Conservation (phyloP, 225 moss, liverwort and hornwort species). For the Marchantia paleacea region DNA sequence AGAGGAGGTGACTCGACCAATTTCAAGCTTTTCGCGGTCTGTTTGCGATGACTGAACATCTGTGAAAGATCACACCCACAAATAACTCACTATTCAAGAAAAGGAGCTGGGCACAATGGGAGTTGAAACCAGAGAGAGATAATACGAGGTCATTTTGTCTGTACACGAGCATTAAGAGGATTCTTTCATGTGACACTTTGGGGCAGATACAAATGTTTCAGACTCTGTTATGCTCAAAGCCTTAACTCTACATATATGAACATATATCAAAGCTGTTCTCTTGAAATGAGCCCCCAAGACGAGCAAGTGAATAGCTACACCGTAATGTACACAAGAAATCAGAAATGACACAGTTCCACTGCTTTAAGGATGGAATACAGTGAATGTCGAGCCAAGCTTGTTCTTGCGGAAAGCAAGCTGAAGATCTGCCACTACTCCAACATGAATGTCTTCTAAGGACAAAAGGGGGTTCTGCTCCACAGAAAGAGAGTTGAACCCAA, state of each 20-base stretch:
- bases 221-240: slow-evolving; percentile 1
- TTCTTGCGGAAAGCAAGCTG: background rate
- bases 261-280: background rate
- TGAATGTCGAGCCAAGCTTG: background rate
- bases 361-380: background rate
- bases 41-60: too few species aligned
- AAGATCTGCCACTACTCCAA: background rate
- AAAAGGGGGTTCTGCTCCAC: background rate
- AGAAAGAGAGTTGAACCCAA: background rate
- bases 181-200: background rate
- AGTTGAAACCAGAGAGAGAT: too few species aligned
- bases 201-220: background rate
- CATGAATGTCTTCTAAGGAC: background rate
- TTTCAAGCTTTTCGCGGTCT: too few species aligned
- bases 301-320: background rate
- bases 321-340: slow-evolving; percentile 11
- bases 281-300: background rate
- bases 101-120: too few species aligned
- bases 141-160: too few species aligned
- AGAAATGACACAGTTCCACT: background rate
- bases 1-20: too few species aligned
- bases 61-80: too few species aligned
- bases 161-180: too few species aligned
- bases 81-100: too few species aligned
- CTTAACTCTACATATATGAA: background rate